These are phyloP conservation scores for Fusarium denticulatum DNA, from an alignment of 2,329 filamentous ascomycete species.

Conservation along the genomic window DNA sequence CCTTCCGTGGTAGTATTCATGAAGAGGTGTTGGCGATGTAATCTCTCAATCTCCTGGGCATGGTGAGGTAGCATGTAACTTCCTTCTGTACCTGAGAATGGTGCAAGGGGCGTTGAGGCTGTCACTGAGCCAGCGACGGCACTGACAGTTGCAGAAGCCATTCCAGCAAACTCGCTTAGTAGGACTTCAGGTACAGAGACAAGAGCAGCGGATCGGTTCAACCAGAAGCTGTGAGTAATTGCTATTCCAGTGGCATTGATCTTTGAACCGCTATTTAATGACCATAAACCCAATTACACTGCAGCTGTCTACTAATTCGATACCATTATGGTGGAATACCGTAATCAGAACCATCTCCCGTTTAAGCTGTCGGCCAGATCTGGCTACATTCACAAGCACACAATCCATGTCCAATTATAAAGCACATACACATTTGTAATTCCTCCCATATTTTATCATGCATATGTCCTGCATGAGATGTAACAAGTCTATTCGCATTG, in stretches of 20 bases:
- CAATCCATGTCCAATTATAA: background rate
- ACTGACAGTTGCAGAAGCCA: background rate
- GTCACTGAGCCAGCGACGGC: background rate
- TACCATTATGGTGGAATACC: background rate
- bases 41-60: background rate
- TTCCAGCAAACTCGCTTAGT: background rate
- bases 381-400: background rate
- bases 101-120: background rate
- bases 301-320: background rate
- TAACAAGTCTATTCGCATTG: background rate
- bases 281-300: fast-evolving
- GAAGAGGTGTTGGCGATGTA: background rate
- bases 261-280: background rate
- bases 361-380: background rate
- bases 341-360: background rate
- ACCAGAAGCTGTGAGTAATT: fast-evolving
- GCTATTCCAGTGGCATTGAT: fast-evolving
- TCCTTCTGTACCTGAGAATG: background rate
- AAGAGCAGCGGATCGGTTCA: background rate
- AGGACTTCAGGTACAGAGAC: no score
- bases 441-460: background rate
- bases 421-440: background rate
- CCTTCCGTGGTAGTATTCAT: background rate
- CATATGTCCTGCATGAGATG: background rate
- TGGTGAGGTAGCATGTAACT: background rate